Conservation (phyloP, 495 filamentous ascomycete genomes). For the Penicillium coprophilum region DNA sequence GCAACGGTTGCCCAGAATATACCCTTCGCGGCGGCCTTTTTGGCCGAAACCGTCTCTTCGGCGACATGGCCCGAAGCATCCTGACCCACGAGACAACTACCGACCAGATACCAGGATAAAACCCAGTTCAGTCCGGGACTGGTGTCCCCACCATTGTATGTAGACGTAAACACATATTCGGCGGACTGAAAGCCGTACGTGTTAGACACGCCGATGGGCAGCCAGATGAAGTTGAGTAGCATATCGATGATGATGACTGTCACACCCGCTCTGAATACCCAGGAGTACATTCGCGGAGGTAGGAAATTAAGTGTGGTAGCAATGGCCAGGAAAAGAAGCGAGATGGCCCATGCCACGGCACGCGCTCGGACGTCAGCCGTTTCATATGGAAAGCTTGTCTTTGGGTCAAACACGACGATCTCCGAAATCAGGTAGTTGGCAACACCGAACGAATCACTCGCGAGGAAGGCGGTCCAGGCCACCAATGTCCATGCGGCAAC, state of each 20-base stretch:
- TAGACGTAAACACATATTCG: constrained; percentile 36
- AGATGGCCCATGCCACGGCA: constrained; percentile 36
- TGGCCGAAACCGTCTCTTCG: constrained; percentile 38
- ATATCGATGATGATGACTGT: constrained; percentile 36
- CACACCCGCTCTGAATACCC: constrained; percentile 39
- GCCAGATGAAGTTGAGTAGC: constrained; percentile 40
- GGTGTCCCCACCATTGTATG: constrained; percentile 34
- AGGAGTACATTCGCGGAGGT: constrained; percentile 33
- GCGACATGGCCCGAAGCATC: constrained; percentile 41
- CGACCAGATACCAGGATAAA: constrained; percentile 35
- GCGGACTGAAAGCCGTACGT: constrained; percentile 39
- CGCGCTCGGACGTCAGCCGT: constrained; percentile 33
- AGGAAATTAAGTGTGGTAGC: constrained; percentile 37
- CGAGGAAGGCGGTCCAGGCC: constrained; percentile 38
- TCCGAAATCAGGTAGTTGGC: constrained; percentile 39
- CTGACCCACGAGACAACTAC: constrained; percentile 35
- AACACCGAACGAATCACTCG: constrained; percentile 38
- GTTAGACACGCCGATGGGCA: constrained; percentile 34
- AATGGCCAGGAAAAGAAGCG: constrained; percentile 31
- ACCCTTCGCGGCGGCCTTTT: constrained; percentile 39
- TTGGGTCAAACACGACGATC: constrained; percentile 32
- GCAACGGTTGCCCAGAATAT: constrained; percentile 40
- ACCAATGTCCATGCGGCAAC: constrained; percentile 40
- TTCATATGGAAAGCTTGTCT: constrained; percentile 32
- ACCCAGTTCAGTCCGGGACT: constrained; percentile 37